Percentiles rank a stretch among this genome's conserved stretches.
phyloP scores from a whole-genome alignment of 1,139 yeast species.

The Yamadazyma taylorii region DNA sequence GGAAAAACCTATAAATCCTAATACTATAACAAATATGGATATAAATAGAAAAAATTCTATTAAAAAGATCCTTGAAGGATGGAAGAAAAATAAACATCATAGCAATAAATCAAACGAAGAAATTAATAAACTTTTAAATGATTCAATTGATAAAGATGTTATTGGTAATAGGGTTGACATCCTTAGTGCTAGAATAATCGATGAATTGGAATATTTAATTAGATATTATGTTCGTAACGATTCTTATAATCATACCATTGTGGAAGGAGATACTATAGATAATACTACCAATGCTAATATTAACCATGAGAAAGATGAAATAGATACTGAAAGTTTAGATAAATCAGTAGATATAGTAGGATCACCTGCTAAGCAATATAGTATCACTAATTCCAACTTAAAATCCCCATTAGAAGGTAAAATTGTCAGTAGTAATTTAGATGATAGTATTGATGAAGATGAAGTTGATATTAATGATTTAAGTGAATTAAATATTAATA shows the following conservation, averaged over 20 bases:
- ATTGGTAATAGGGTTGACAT: constrained; percentile 61
- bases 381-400: constrained; percentile 3
- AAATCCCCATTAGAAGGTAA: constrained; percentile 7
- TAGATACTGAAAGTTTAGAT: constrained; percentile 15
- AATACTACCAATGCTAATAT: constrained; percentile 9
- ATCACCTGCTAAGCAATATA: constrained; percentile 8
- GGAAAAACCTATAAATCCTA: constrained; percentile 10
- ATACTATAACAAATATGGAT: constrained; percentile 6
- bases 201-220: constrained; percentile 59
- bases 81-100: constrained; percentile 31
- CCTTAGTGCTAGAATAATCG: constrained; percentile 75
- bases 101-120: constrained; percentile 15
- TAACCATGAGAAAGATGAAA: constrained; percentile 16
- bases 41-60: constrained; percentile 37
- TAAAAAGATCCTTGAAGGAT: constrained; percentile 41
- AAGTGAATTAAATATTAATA: constrained; percentile 39
- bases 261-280: constrained; percentile 24
- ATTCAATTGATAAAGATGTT: constrained; percentile 14
- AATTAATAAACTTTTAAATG: constrained; percentile 15
- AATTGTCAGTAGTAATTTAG: constrained; percentile 6
- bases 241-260: constrained; percentile 20
- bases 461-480: constrained; percentile 37
- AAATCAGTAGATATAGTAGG: constrained; percentile 15
- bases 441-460: constrained; percentile 13
- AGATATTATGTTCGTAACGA: constrained; percentile 33